A percentile compares a stretch with the other conserved stretches of the same genome.
phyloP scores from a whole-genome alignment of 352 stramenopile genomes.

The Phytopythium sindhum region DNA sequence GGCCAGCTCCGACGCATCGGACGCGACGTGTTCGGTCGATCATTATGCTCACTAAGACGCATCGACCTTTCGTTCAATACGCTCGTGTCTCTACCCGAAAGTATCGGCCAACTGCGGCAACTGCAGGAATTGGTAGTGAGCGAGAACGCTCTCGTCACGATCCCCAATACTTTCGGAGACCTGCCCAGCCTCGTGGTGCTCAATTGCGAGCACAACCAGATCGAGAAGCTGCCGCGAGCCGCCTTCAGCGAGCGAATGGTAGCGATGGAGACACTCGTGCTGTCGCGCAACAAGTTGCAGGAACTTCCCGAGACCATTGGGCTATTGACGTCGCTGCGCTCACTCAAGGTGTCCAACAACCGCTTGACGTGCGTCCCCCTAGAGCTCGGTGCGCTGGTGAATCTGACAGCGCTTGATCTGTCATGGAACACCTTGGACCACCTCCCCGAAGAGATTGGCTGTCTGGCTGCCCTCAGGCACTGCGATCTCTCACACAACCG shows the following conservation, averaged over 20 bases:
- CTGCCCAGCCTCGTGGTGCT: constrained; percentile 31
- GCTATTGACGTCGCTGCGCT: constrained; percentile 26
- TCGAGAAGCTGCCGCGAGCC: constrained; percentile 29
- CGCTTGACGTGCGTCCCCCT: constrained; percentile 35
- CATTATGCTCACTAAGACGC: constrained; percentile 26
- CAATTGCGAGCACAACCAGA: constrained; percentile 32
- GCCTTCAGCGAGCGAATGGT: constrained; percentile 21
- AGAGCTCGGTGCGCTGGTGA: constrained; percentile 46
- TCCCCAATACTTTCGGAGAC: constrained; percentile 26
- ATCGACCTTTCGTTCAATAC: constrained; percentile 47
- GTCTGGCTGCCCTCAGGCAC: constrained; percentile 28
- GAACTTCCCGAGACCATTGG: constrained; percentile 42
- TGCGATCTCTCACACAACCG: constrained; percentile 58
- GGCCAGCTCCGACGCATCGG: constrained; percentile 42
- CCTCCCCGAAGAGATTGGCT: constrained; percentile 65
- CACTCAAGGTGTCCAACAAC: constrained; percentile 41
- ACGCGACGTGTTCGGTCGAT: constrained; percentile 39
- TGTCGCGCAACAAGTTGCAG: constrained; percentile 46
- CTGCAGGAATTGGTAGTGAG: constrained; percentile 51
- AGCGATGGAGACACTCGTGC: constrained; percentile 26
- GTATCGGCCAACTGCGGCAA: constrained; percentile 30
- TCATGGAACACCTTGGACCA: constrained; percentile 52
- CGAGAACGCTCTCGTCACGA: constrained; percentile 23
- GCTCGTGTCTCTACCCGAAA: constrained; percentile 31
- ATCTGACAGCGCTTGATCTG: constrained; percentile 47